Evolutionary conservation across 1,284 basidiomycete species (phyloP).

Genomic region (Phaffia rhodozyma): DNA sequence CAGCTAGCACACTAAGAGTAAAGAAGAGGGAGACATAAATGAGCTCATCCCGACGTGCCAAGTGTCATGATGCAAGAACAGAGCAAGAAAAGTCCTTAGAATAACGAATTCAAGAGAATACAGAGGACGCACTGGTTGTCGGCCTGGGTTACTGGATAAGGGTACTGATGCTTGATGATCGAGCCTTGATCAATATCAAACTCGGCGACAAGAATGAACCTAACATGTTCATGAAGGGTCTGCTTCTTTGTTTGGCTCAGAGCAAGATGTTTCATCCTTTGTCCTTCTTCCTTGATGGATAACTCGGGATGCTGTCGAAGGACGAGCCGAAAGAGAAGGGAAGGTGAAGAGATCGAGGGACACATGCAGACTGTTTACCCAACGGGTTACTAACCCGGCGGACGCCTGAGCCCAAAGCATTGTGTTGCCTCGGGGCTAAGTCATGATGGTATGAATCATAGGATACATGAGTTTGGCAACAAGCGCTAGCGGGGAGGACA

Average conservation of each 20-base stretch:
- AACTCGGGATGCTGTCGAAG: no score
- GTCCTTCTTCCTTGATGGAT: no score
- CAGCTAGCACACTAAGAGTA: conserved; percentile 63
- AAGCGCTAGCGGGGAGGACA: no score
- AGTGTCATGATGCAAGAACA: not conserved
- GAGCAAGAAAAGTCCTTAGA: not conserved
- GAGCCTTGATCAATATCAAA: conserved; percentile 91
- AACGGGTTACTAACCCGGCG: no score
- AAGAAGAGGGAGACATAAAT: not conserved
- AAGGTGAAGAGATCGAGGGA: no score
- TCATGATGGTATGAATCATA: no score
- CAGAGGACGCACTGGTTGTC: conserved; percentile 63
- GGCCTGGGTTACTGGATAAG: conserved; percentile 66
- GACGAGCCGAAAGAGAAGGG: no score
- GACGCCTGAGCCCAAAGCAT: no score
- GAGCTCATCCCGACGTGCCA: conserved; percentile 9
- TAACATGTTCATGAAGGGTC: not conserved
- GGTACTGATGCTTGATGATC: conserved; percentile 83
- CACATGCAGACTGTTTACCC: no score
- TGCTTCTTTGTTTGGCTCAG: not conserved
- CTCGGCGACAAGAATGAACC: conserved; percentile 79
- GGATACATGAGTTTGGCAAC: no score
- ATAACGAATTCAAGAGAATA: not conserved
- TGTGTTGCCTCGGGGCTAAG: no score
- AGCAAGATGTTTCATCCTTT: no score